A percentile compares a stretch with the other conserved stretches of the same genome.
These are phyloP conservation scores for Alternaria incomplexa DNA, from an alignment of 2,329 filamentous ascomycete genomes.

Conservation along the genomic window DNA sequence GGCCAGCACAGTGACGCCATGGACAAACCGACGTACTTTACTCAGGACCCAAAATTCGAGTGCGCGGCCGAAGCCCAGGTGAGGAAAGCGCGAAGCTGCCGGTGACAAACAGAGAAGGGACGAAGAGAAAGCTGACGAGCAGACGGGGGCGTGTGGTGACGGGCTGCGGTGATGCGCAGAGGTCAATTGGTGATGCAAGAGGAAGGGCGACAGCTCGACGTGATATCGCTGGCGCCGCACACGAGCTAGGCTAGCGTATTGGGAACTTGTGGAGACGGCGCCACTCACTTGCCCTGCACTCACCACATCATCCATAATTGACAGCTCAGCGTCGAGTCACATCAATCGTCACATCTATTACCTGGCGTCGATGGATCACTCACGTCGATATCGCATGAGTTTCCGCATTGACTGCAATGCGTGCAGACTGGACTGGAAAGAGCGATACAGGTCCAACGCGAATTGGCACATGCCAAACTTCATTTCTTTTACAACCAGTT, in stretches of 20 bases:
- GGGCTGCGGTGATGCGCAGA: constrained; percentile 23
- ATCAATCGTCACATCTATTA: background rate
- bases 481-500: background rate
- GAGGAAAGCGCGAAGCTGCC: constrained; percentile 13
- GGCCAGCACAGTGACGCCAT: constrained; percentile 13
- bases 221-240: constrained; percentile 12
- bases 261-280: background rate
- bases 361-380: background rate
- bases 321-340: background rate
- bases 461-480: background rate
- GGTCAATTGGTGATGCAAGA: constrained; percentile 17
- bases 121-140: constrained; percentile 13
- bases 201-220: constrained; percentile 6
- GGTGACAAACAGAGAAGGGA: background rate
- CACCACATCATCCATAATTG: constrained; percentile 2
- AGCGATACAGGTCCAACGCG: background rate
- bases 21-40: constrained; percentile 27
- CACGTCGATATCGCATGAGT: background rate
- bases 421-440: background rate
- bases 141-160: constrained; percentile 11
- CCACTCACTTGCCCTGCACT: background rate
- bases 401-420: background rate
- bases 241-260: constrained; percentile 9
- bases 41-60: constrained; percentile 37
- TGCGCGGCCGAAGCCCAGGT: constrained; percentile 21